phyloP scores from a whole-genome alignment of 331 rosid genomes.

The Pyracantha coccinea region DNA sequence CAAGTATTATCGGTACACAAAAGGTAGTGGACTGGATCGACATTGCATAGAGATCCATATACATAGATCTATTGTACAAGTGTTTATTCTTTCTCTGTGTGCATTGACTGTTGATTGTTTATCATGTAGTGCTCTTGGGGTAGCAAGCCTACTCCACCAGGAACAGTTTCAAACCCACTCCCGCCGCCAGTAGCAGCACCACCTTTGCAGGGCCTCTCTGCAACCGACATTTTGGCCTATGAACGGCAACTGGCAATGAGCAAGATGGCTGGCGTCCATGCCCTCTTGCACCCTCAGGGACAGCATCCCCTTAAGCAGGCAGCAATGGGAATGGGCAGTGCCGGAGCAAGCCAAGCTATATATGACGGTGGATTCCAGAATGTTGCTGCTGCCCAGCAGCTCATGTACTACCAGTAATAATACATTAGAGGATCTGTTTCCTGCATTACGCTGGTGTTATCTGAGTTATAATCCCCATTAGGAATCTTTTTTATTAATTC shows the following conservation, averaged over 20 bases:
- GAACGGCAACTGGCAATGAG: slow-evolving; percentile 88
- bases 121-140: slow-evolving; percentile 89
- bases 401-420: slow-evolving; percentile 89
- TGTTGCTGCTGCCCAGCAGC: slow-evolving; percentile 91
- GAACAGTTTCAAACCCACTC: slow-evolving; percentile 89
- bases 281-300: slow-evolving; percentile 80
- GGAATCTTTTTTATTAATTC: background rate
- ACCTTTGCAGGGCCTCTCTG: slow-evolving; percentile 56
- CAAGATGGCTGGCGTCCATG: slow-evolving; percentile 85
- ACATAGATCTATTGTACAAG: too few species aligned
- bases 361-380: slow-evolving; percentile 96
- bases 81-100: background rate
- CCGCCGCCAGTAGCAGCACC: slow-evolving; percentile 81
- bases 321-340: slow-evolving; percentile 60
- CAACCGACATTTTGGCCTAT: slow-evolving; percentile 60
- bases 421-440: slow-evolving; percentile 13
- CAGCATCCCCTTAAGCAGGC: slow-evolving; percentile 84
- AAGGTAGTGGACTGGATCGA: background rate
- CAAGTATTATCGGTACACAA: background rate
- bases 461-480: slow-evolving; percentile 36
- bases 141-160: slow-evolving; percentile 93
- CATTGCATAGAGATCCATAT: background rate
- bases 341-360: slow-evolving; percentile 92
- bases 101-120: background rate
- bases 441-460: slow-evolving; percentile 28